These are phyloP conservation scores for Puccinia polysora DNA, from an alignment of 1,284 basidiomycete species.

Conservation along the genomic window DNA sequence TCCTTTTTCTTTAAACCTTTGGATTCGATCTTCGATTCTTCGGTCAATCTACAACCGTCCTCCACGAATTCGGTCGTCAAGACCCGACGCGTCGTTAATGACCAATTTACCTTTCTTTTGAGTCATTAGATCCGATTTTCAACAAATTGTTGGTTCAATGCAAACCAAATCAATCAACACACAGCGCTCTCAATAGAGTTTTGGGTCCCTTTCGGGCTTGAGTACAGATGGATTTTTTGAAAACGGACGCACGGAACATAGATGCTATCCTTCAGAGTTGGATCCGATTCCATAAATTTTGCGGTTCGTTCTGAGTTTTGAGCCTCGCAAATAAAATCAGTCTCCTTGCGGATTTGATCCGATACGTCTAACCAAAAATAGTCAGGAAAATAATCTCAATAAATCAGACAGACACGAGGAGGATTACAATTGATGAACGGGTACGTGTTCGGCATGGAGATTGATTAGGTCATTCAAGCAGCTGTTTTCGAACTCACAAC, in stretches of 20 bases:
- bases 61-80: conserved; percentile 26
- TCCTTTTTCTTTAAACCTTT: conserved; percentile 58
- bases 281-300: conserved; percentile 62
- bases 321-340: conserved; percentile 72
- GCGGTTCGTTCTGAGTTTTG: conserved; percentile 64
- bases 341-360: conserved; percentile 71
- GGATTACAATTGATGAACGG: no score
- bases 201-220: no score
- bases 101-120: conserved; percentile 28
- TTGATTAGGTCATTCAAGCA: no score
- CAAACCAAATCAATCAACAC: neutral
- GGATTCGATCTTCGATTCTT: conserved; percentile 50
- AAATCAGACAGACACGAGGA: no score
- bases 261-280: conserved; percentile 65
- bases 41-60: conserved; percentile 22
- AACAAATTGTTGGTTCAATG: neutral
- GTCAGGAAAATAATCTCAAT: no score
- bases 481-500: no score
- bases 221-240: no score
- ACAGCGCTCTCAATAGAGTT: neutral
- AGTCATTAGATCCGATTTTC: no score
- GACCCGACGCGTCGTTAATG: conserved; percentile 11
- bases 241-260: conserved; percentile 62
- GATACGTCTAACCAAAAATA: conserved; percentile 76
- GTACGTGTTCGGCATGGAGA: no score